phyloP scores from a whole-genome alignment of 192 early-diverging fungal genomes.

The Chytriomyces sp. region DNA sequence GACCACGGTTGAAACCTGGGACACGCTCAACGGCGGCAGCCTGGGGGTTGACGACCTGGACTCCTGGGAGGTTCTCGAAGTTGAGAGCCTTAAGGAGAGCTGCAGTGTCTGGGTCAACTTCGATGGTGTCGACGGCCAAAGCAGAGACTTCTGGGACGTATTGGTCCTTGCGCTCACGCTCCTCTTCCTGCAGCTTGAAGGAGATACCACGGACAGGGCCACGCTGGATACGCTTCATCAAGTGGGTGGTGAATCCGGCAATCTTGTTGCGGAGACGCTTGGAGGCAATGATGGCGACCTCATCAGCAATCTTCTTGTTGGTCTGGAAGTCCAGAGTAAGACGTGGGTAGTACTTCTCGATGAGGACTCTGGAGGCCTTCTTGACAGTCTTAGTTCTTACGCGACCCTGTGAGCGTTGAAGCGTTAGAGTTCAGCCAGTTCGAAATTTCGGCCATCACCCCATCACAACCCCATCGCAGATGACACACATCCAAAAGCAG shows the following conservation, averaged over 20 bases:
- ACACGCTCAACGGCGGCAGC: slow-evolving; percentile 40
- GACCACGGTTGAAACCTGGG: slow-evolving; percentile 40
- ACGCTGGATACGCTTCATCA: slow-evolving; percentile 99
- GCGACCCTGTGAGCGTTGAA: slow-evolving; percentile 70
- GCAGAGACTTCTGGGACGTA: slow-evolving; percentile 99
- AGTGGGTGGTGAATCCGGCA: slow-evolving; percentile 99
- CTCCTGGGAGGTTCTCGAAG: slow-evolving; percentile 89
- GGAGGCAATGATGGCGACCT: slow-evolving; percentile 96
- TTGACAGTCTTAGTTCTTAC: slow-evolving; percentile 99
- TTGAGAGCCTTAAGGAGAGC: slow-evolving; percentile 93
- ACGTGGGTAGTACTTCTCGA: slow-evolving; percentile 99
- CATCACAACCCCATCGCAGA: too few relatives aligned
- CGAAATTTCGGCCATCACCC: background rate
- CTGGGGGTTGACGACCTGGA: slow-evolving; percentile 65
- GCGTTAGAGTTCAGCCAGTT: slow-evolving; percentile 12
- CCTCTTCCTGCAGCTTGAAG: slow-evolving; percentile 99
- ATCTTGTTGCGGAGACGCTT: slow-evolving; percentile 99
- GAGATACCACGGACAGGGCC: slow-evolving; percentile 99
- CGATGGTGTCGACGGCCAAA: slow-evolving; percentile 85
- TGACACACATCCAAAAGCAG: too few relatives aligned
- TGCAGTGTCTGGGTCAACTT: slow-evolving; percentile 94
- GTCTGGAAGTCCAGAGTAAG: slow-evolving; percentile 99
- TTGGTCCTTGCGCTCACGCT: slow-evolving; percentile 99
- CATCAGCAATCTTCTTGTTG: slow-evolving; percentile 99
- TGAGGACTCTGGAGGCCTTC: slow-evolving; percentile 99